Evolutionary conservation across 805 yeast genomes (phyloP).

Genomic region (Cyberlindnera euphorbiiphila): DNA sequence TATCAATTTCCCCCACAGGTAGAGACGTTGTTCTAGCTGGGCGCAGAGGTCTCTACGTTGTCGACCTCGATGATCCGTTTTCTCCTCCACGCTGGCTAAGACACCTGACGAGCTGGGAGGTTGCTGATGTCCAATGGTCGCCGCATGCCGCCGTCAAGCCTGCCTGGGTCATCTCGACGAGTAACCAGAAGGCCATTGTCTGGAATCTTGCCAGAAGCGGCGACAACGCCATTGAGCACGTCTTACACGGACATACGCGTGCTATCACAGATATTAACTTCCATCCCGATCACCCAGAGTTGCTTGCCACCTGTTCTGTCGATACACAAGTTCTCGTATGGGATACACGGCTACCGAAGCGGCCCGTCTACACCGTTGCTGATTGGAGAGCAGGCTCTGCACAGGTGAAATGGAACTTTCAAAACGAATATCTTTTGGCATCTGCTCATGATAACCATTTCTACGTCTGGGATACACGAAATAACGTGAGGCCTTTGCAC

Average conservation of each 20-base stretch:
- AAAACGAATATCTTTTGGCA: conserved; percentile 73
- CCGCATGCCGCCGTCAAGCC: conserved; percentile 77
- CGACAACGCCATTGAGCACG: conserved; percentile 75
- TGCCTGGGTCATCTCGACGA: conserved; percentile 88
- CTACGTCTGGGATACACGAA: conserved; percentile 84
- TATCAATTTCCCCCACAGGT: conserved; percentile 85
- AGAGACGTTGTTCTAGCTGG: conserved; percentile 92
- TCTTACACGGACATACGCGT: conserved; percentile 83
- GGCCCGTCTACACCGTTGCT: conserved; percentile 76
- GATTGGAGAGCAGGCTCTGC: conserved; percentile 95
- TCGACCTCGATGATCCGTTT: conserved; percentile 95
- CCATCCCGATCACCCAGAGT: conserved; percentile 81
- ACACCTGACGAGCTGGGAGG: conserved; percentile 95
- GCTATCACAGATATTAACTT: conserved; percentile 96
- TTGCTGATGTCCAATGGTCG: conserved; percentile 98
- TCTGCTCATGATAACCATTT: conserved; percentile 81
- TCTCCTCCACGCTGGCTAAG: conserved; percentile 92
- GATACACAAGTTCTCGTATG: conserved; percentile 85
- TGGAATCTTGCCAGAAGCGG: conserved; percentile 83
- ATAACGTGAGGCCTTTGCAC: conserved; percentile 71
- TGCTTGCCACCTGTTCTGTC: conserved; percentile 88
- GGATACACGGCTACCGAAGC: conserved; percentile 81
- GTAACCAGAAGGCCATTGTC: conserved; percentile 90
- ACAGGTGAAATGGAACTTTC: conserved; percentile 90
- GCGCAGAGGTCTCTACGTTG: conserved; percentile 75